Evolutionary conservation across 1,284 basidiomycete species (phyloP), one percentile per base, ranked within the genome.

Genomic region (Marasmius tenuissimus): DNA sequence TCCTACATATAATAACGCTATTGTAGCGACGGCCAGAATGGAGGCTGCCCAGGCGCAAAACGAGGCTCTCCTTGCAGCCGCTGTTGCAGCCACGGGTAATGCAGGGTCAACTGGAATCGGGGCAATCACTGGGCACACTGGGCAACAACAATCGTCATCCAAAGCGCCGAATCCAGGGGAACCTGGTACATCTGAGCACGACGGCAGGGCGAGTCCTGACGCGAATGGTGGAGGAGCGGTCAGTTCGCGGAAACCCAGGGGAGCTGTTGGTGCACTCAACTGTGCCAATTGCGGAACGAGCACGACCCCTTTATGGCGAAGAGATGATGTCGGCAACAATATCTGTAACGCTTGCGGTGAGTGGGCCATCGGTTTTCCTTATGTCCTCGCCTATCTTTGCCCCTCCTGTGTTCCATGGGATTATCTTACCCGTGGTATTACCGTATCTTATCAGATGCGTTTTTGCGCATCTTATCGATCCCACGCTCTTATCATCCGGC

Each of bases 261-360:
- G 74, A 4, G 69, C 75, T n/a, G 89, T 94, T 45, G 93, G 93
- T 61, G 93, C 91, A 16, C 76, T 96, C 70, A 89, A 89, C 71
- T 97, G 95, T 76, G 87, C 91, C 48, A 95, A 96, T 74, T 97
- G 95, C 75, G 92, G 92, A 18, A 97, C 95, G 48, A 94, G 92
- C 73, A 97, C 96, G 49, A 98, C 95, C 1, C 95, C 95, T 12
- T 79, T 98, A 5, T 98, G 95, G 95, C 81, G 95, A 70, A 81
- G 95, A 69, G 96, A 97, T 71, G 95, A 96, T 72, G 92, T 94
- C 63, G 95, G 95, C 57, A 92, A 96, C 78, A 94, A 93, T 74
- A 93, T 92, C 62, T 94, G 92, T 74, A 96, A 96, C 76, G 94
- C 94, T 60, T 96, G 94, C 78, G 94, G 94, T 95, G 77, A 78